A percentile compares a stretch with the other conserved stretches of the same genome.
phyloP scores from a whole-genome alignment of 2,329 filamentous ascomycete species.

The Sordariomycetes sp. region DNA sequence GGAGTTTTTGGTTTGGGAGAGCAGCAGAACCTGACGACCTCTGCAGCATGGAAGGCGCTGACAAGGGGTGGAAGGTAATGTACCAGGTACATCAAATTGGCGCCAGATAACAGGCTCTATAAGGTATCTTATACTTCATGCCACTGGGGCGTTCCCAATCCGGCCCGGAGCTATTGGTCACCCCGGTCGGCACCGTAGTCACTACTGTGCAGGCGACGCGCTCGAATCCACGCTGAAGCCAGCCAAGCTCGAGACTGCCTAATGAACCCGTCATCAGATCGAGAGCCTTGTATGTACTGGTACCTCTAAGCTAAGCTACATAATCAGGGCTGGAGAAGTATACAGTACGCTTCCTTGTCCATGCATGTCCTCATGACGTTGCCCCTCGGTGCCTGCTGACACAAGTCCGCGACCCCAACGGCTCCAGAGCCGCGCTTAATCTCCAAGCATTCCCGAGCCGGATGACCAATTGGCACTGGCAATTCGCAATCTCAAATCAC shows the following conservation, averaged over 20 bases:
- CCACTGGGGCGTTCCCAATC: neutral
- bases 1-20: neutral
- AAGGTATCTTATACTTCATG: neutral
- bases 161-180: neutral
- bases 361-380: conserved; percentile 3
- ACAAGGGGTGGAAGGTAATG: neutral
- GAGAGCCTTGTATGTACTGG: neutral
- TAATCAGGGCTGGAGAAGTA: neutral
- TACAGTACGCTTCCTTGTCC: neutral
- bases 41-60: neutral
- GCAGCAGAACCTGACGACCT: conserved; percentile 4
- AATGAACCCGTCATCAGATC: neutral
- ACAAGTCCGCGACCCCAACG: neutral
- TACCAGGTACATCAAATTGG: neutral
- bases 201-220: neutral
- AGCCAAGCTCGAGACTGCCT: neutral
- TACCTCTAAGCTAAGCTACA: neutral
- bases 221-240: neutral
- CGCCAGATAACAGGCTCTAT: too few relatives aligned
- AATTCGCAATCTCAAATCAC: neutral
- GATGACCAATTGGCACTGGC: neutral
- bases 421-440: neutral
- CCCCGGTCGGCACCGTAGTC: neutral
- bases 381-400: conserved; percentile 5
- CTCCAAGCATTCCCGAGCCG: neutral